Evolutionary conservation across 2,329 filamentous ascomycete genomes (phyloP).

Genomic region (Neopestalotiopsis clavispora): DNA sequence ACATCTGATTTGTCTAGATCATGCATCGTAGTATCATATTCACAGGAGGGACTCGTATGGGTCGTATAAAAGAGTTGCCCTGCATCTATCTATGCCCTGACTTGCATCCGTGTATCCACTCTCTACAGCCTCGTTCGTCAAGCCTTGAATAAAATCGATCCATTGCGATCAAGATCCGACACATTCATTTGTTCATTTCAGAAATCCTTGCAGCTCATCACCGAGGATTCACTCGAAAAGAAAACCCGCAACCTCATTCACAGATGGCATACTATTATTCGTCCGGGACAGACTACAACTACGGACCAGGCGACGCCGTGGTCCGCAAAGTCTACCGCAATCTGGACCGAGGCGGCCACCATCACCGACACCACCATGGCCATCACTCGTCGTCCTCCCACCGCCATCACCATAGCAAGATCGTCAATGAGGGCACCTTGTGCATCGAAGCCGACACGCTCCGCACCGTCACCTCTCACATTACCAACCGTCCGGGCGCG

Average conservation of each 20-base stretch:
- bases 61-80: background rate
- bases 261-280: background rate
- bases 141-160: background rate
- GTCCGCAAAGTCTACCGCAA: background rate
- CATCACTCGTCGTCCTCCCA: slow-evolving; percentile 21
- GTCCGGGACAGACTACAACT: background rate
- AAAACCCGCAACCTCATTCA: background rate
- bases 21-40: no score
- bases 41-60: background rate
- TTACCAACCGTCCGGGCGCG: slow-evolving; percentile 33
- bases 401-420: slow-evolving; percentile 26
- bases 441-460: slow-evolving; percentile 29
- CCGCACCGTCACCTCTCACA: slow-evolving; percentile 28
- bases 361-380: slow-evolving; percentile 15
- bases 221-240: background rate
- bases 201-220: background rate
- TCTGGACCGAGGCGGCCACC: background rate
- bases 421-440: slow-evolving; percentile 34
- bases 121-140: background rate
- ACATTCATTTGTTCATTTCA: background rate
- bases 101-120: background rate
- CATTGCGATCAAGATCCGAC: background rate
- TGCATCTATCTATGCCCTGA: background rate
- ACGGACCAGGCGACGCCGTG: background rate
- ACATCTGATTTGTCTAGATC: no score